These are phyloP conservation scores for Henckelia pumila DNA, from an alignment of 257 asterid species.

Conservation along the genomic window DNA sequence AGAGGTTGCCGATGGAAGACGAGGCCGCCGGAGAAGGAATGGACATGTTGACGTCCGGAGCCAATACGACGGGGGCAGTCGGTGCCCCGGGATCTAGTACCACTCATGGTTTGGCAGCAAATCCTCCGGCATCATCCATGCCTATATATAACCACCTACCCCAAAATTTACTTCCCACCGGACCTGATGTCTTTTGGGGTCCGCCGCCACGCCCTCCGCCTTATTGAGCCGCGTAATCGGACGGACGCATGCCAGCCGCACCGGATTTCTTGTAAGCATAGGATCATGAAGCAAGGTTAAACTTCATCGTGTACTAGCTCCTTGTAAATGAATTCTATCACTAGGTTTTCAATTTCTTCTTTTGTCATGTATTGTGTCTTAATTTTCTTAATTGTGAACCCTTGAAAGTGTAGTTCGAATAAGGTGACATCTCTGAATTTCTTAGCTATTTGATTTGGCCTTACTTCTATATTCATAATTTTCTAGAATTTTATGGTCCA, in stretches of 20 bases:
- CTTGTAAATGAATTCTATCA: slow-evolving; percentile 31
- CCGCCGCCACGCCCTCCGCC: slow-evolving; percentile 54
- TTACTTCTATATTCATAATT: neutral
- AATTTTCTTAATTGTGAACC: neutral
- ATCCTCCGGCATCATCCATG: slow-evolving; percentile 29
- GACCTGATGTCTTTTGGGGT: slow-evolving; percentile 59
- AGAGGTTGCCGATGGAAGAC: slow-evolving; percentile 67
- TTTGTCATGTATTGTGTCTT: slow-evolving; percentile 9
- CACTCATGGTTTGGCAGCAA: slow-evolving; percentile 4
- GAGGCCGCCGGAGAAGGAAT: slow-evolving; percentile 37
- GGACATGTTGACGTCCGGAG: slow-evolving; percentile 29
- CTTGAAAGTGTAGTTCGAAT: neutral
- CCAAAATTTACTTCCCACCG: slow-evolving; percentile 48
- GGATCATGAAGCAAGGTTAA: slow-evolving; percentile 32
- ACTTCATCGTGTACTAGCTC: slow-evolving; percentile 23
- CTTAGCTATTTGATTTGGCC: neutral
- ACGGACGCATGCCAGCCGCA: slow-evolving; percentile 1
- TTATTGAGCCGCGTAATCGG: slow-evolving; percentile 25
- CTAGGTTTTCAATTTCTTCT: slow-evolving; percentile 10
- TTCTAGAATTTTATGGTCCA: neutral
- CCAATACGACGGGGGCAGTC: slow-evolving; percentile 12
- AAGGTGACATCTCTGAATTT: slow-evolving; percentile 1
- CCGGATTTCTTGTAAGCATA: slow-evolving; percentile 28
- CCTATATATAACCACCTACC: slow-evolving; percentile 41
- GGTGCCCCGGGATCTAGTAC: slow-evolving; percentile 12